phyloP scores from a whole-genome alignment of 202 grass and related monocot species.

The Elaeis oleifera region DNA sequence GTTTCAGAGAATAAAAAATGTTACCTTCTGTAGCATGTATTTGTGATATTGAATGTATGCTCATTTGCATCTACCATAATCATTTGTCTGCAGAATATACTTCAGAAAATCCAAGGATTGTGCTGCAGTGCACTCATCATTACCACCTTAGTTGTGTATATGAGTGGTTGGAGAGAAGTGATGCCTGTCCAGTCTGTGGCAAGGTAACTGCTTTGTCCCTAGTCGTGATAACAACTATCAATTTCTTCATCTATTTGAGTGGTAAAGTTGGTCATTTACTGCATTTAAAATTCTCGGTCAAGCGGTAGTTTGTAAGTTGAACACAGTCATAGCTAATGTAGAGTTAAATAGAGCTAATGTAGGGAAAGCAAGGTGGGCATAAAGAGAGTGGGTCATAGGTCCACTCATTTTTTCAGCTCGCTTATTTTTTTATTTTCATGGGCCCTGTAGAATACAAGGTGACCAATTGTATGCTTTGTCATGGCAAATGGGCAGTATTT shows the following conservation, averaged over 20 bases:
- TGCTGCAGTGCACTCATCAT: constrained; percentile 90
- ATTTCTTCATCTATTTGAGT: constrained; percentile 1
- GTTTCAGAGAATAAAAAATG: neutral
- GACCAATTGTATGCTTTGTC: no score
- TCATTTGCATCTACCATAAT: no score
- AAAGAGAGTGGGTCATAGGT: no score
- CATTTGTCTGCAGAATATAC: constrained; percentile 65
- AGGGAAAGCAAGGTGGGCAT: no score
- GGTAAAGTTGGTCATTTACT: neutral
- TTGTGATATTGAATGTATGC: neutral
- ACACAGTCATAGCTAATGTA: no score
- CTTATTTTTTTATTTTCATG: no score
- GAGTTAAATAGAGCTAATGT: no score
- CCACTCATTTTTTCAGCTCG: no score
- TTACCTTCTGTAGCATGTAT: neutral
- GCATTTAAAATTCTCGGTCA: neutral
- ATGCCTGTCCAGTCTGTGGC: constrained; percentile 87
- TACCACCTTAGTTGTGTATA: constrained; percentile 97
- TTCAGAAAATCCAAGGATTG: constrained; percentile 74
- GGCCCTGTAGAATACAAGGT: no score
- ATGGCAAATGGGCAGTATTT: no score
- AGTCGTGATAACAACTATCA: neutral
- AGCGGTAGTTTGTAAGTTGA: no score
- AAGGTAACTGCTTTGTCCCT: constrained; percentile 43
- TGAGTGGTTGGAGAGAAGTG: constrained; percentile 99